Base-by-base conservation (phyloP, 495 filamentous ascomycete species). In the Neurospora pannonica region DNA sequence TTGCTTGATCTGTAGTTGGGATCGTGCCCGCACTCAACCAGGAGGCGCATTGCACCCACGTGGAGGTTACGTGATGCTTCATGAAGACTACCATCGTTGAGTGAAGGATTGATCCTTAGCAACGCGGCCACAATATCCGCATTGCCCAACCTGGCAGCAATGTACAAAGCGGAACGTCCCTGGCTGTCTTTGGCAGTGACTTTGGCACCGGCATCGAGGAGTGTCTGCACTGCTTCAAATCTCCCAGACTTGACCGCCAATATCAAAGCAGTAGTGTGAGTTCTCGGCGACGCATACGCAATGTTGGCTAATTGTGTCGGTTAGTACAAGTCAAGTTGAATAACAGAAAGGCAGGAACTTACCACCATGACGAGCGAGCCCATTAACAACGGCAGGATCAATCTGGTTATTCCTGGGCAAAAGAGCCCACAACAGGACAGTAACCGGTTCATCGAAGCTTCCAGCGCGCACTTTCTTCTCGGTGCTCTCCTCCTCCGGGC, bases 1-100 rank as follows among this genome's bases (percentile, higher is more conserved):
- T 80, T 76, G 13, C 78, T 78, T 31, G 83, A 85, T 3, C 83
- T 74, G 71, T 82, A 84, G 71, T 86, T 84, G 19, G 81, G 76
- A 40, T 86, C 83, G 54, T 86, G 83, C 21, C 78, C 81, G 42
- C 79, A 81, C 2, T 83, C 77, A 3, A 86, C 71, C 11, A 86
- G 73, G 9, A 85, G 76, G 36, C 81, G 77, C 78, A 84, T 84
- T 3, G 77, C 78, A 34, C 77, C 77, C 0, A 80, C 31, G 34
- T 84, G 81, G 28, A 86, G 83, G 39, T 80, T 76, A 4, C 83
- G 79, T 8, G 84, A 75, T 1, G 83, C 83, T 54, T 85, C 84
- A 71, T 86, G 84, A 17, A 86, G 80, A 34, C 82, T 84, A 2
- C 84, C 84, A 19, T 86, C 84, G 38, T 86, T 86, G 38, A 74